These are phyloP conservation scores for Mucor ambiguus DNA, from an alignment of 371 early-diverging fungal genomes.

Conservation along the genomic window DNA sequence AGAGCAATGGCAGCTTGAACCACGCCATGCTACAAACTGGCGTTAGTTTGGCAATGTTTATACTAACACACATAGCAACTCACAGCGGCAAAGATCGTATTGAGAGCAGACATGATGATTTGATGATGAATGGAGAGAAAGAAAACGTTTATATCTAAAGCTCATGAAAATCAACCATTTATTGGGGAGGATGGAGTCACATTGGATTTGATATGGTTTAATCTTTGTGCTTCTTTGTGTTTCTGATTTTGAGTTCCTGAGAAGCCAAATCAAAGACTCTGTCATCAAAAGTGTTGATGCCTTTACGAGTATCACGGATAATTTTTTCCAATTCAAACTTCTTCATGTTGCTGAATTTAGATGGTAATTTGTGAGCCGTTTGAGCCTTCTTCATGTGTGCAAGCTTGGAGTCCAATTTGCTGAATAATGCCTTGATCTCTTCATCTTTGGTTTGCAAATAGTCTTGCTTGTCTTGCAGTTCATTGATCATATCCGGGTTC, in stretches of 20 bases:
- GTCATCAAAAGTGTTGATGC: neutral
- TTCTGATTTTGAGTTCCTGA: neutral
- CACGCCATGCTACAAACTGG: constrained; percentile 29
- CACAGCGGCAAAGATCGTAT: constrained; percentile 26
- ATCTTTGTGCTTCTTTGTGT: neutral
- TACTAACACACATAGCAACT: neutral
- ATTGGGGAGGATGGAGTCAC: constrained; percentile 4
- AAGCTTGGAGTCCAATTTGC: neutral
- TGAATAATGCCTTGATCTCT: neutral
- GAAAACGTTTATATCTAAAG: neutral
- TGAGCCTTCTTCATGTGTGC: neutral
- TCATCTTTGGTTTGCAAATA: neutral
- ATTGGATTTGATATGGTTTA: neutral
- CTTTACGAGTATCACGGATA: neutral
- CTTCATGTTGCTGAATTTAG: neutral
- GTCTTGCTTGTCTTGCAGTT: neutral
- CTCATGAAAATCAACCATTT: constrained; percentile 1
- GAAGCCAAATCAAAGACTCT: neutral
- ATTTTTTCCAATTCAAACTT: constrained; percentile 1
- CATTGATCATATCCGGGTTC: neutral
- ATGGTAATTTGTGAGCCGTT: neutral
- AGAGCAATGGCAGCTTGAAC: constrained; percentile 29
- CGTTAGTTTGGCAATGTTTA: neutral
- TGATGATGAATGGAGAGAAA: neutral
- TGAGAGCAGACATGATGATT: constrained; percentile 22